Evolutionary conservation across 139 green algal genomes (phyloP), one percentile per base, ranked within the genome.

Genomic region (Chlorella sp.): DNA sequence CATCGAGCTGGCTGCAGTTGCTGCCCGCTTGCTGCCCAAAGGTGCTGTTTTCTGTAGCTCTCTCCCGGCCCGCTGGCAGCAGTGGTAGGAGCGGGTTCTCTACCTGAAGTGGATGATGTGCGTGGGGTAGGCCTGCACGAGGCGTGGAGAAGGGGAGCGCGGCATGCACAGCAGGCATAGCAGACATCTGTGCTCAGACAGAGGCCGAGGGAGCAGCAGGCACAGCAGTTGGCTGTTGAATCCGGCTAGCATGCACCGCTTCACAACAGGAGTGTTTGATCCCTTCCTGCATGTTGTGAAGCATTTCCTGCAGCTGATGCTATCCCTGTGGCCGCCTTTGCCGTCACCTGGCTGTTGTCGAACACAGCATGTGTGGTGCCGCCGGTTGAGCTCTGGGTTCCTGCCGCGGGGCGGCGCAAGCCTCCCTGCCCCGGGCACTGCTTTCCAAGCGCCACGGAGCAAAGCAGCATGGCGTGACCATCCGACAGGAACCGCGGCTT

Each of bases 81-180:
- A 9, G 48, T 57, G 48, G 48, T 9, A 57, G 5, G 48, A 9
- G 48, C 48, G 48, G 48, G 2, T 1, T 1, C 71, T 0, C 48
- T 57, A 53, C 19, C 30, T 81, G 75, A 81, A 81, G 24, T 81
- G 75, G 19, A 81, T 81, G 75, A 81, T 48, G 75, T 81, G 75
- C 0, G 75, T 81, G 34, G 75, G 75, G 12, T 81, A 81, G 36
- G 75, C 75, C 75, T 81, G 75, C 75, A 18, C 15, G 26, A 22
- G 34, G n/a, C 19, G 32, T 7, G 14, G n/a, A 22, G 68, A 76
- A 76, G 68, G 73, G 71, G 26, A 32, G 30, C 5, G 73, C 28
- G 7, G n/a, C 30, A 22, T 79, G n/a, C 32, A 36, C 32, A 42
- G 73, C 4, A 40, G 22, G 22, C 28, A 11, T 15, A 40, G 42